phyloP scores from a whole-genome alignment of 2,329 filamentous ascomycete species.

The Tolypocladium tundrense region DNA sequence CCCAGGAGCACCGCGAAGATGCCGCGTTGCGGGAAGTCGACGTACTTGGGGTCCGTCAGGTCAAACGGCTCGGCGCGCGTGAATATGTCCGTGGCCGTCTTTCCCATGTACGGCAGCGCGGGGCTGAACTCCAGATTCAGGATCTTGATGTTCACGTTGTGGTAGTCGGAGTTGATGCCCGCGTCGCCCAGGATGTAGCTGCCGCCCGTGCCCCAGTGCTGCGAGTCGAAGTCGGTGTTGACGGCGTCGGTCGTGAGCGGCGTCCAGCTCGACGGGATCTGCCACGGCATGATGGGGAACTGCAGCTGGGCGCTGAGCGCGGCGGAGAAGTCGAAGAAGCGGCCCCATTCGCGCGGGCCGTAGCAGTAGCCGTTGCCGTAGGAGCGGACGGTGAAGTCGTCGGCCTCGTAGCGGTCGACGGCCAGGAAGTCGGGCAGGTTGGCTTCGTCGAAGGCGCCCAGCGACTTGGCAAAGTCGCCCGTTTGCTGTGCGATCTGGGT shows the following conservation, averaged over 20 bases:
- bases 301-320: background rate
- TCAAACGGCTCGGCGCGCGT: background rate
- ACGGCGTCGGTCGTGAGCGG: background rate
- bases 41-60: background rate
- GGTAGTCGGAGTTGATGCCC: background rate
- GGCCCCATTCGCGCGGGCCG: constrained; percentile 1
- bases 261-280: constrained; percentile 2
- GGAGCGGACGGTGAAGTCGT: constrained; percentile 1
- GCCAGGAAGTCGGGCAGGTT: constrained; percentile 1
- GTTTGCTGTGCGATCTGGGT: background rate
- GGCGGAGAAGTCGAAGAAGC: constrained; percentile 2
- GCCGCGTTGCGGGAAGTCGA: background rate
- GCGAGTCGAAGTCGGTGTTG: background rate
- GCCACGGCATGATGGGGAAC: constrained; percentile 3
- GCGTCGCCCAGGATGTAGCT: background rate
- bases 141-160: background rate
- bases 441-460: background rate
- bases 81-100: background rate
- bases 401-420: constrained; percentile 3
- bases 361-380: constrained; percentile 3
- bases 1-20: constrained; percentile 1
- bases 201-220: constrained; percentile 2
- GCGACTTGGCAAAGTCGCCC: background rate
- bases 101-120: background rate
- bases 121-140: background rate